Conservation (phyloP, 2,329 filamentous ascomycete genomes). For the Colletotrichum godetiae region DNA sequence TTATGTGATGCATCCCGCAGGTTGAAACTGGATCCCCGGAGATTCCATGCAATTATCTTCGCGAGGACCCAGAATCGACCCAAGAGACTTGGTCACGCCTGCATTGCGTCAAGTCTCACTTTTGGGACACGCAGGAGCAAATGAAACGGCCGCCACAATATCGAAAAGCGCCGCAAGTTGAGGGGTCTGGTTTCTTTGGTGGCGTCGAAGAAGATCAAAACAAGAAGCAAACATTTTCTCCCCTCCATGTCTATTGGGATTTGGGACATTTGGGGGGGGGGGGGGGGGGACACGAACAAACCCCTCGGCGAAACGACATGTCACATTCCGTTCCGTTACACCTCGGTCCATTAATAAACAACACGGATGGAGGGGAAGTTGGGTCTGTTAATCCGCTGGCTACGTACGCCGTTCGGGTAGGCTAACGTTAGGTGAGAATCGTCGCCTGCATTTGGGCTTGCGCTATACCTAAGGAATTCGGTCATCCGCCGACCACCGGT, state of each 20-base stretch:
- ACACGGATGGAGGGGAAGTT: background rate
- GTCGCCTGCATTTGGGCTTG: background rate
- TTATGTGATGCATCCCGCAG: slow-evolving; percentile 3
- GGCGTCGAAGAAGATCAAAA: background rate
- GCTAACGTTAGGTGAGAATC: background rate
- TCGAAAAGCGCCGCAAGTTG: background rate
- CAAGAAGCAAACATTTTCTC: background rate
- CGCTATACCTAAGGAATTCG: slow-evolving; percentile 3
- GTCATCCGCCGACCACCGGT: slow-evolving; percentile 20
- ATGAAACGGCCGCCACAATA: slow-evolving; percentile 9
- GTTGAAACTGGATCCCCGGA: background rate
- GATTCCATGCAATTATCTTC: background rate
- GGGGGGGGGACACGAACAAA: background rate
- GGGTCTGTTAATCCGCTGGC: background rate
- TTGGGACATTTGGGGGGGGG: background rate
- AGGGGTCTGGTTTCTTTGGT: background rate
- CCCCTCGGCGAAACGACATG: slow-evolving; percentile 7
- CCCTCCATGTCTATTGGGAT: background rate
- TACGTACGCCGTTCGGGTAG: background rate
- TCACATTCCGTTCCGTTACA: background rate
- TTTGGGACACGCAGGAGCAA: slow-evolving; percentile 2
- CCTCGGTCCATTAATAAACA: slow-evolving; percentile 5
- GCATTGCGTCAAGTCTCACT: slow-evolving; percentile 18
- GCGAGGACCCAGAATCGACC: background rate
- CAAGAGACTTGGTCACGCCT: background rate